Percentiles rank a stretch among this genome's conserved stretches.
These are phyloP conservation scores for Fraxinus americana DNA, from an alignment of 257 asterid species.

Conservation along the genomic window DNA sequence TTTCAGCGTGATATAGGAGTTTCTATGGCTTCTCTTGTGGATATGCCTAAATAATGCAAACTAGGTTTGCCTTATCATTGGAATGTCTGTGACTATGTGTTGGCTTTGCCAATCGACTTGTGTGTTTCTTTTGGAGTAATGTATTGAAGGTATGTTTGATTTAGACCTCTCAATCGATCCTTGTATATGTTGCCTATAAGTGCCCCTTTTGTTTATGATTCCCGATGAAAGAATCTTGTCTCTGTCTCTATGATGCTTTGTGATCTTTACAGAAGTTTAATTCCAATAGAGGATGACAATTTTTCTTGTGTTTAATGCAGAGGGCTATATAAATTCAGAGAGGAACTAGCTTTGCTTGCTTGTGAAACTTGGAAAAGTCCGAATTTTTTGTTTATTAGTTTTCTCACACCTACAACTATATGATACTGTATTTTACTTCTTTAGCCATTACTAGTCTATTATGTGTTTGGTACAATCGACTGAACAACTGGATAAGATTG, in stretches of 20 bases:
- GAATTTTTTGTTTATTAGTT: no score
- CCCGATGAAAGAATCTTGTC: background rate
- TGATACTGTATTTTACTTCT: no score
- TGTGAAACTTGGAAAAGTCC: background rate
- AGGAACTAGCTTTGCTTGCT: background rate
- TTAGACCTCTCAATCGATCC: background rate
- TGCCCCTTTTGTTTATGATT: background rate
- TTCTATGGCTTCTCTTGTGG: constrained; percentile 12
- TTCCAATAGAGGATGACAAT: background rate
- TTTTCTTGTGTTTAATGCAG: background rate
- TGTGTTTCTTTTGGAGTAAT: background rate
- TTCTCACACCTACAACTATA: no score
- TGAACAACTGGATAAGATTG: no score
- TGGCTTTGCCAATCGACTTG: background rate
- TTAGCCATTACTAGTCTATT: no score
- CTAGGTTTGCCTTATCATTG: constrained; percentile 28
- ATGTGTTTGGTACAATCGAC: no score
- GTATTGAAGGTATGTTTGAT: constrained; percentile 17
- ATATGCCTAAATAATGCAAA: constrained; percentile 38
- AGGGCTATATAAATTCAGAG: background rate
- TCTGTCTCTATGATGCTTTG: background rate
- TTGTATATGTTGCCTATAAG: background rate
- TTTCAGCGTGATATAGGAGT: background rate
- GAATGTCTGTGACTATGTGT: constrained; percentile 20
- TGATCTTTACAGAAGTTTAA: background rate